These are phyloP conservation scores for Phoenix roebelenii DNA, from an alignment of 176 grass and related monocot species.

Conservation along the genomic window DNA sequence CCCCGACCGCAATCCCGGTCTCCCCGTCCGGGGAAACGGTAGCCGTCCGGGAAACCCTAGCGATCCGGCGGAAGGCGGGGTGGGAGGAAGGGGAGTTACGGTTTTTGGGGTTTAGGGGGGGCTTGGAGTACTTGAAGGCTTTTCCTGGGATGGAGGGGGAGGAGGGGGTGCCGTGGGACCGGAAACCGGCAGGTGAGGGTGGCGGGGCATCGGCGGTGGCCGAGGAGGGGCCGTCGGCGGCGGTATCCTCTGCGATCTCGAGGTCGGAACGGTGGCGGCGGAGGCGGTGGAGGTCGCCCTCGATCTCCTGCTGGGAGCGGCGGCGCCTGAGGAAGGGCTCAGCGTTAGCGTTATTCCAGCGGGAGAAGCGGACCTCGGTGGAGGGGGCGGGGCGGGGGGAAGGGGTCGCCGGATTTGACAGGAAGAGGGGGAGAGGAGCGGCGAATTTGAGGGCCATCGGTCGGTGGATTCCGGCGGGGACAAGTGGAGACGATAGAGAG, in stretches of 20 bases:
- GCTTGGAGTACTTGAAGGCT: conserved; percentile 26
- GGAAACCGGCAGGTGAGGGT: conserved; percentile 12
- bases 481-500: not conserved
- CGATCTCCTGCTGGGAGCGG: conserved; percentile 19
- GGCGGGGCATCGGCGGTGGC: too few relatives aligned
- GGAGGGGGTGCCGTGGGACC: conserved; percentile 22
- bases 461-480: not conserved
- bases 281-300: conserved; percentile 44
- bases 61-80: conserved; percentile 34
- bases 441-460: conserved; percentile 11
- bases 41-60: not conserved
- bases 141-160: conserved; percentile 14
- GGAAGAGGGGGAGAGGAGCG: conserved; percentile 9
- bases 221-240: conserved; percentile 4
- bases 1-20: conserved; percentile 39
- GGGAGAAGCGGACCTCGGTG: conserved; percentile 12
- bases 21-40: conserved; percentile 25
- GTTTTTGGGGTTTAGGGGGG: not conserved
- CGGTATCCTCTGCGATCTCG: conserved; percentile 1
- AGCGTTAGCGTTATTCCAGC: conserved; percentile 19
- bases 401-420: not conserved
- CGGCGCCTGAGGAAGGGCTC: conserved; percentile 19
- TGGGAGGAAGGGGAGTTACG: conserved; percentile 1
- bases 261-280: conserved; percentile 27
- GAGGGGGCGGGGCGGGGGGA: not conserved